Percentiles rank a stretch among this genome's conserved stretches.
phyloP scores from a whole-genome alignment of 2,329 filamentous ascomycete species.

The Rhynchosporium agropyri region DNA sequence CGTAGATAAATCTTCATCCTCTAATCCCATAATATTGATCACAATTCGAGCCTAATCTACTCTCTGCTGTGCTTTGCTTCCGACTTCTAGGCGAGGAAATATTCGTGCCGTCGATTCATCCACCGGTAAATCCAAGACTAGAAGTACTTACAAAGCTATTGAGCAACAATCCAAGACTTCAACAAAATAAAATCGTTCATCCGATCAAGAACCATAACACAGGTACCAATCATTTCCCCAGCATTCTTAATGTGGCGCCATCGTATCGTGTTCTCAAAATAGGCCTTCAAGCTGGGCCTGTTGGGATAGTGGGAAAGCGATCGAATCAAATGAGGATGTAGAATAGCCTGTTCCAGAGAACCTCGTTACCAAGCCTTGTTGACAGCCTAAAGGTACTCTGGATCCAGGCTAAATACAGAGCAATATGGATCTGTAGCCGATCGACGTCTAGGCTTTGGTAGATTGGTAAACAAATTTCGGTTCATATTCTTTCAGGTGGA shows the following conservation, averaged over 20 bases:
- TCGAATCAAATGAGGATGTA: neutral
- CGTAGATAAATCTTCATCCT: too few species aligned
- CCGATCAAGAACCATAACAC: neutral
- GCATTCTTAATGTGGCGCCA: neutral
- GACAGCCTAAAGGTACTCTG: conserved; percentile 4
- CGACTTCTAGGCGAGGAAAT: neutral
- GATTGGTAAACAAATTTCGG: neutral
- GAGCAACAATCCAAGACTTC: neutral
- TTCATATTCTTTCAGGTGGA: neutral
- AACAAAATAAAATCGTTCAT: neutral
- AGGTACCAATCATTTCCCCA: too few species aligned
- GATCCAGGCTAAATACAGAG: conserved; percentile 14
- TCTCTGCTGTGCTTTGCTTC: neutral
- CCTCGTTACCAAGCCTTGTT: neutral
- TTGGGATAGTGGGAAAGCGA: neutral
- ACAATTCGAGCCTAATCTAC: too few species aligned
- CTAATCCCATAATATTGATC: too few species aligned
- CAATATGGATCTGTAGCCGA: conserved; percentile 17
- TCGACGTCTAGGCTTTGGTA: neutral
- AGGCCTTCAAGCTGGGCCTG: neutral
- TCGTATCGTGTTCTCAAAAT: neutral
- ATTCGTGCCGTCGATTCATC: neutral
- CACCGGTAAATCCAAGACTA: too few species aligned
- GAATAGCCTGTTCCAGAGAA: conserved; percentile 1
- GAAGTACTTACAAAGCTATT: neutral